Conservation (phyloP, 2,329 filamentous ascomycete genomes). For the Paracorniculantispora psalliotae region DNA sequence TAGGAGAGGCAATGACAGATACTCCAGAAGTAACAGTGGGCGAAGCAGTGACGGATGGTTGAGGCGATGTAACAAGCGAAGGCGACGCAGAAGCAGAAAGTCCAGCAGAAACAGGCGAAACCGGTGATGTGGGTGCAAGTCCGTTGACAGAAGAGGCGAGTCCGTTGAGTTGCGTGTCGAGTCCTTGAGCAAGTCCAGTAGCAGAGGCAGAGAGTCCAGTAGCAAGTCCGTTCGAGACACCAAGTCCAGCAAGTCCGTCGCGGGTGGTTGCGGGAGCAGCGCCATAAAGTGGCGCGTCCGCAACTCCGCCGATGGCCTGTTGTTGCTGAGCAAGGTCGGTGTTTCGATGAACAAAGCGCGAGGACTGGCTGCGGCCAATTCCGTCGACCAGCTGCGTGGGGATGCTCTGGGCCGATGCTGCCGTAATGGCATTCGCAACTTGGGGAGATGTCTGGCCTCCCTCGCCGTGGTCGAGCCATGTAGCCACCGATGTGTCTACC, state of each 20-base stretch:
- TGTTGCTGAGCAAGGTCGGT: background rate
- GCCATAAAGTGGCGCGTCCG: background rate
- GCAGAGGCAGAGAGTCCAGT: background rate
- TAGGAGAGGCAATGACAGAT: background rate
- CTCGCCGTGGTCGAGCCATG: constrained; percentile 5
- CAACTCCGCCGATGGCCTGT: background rate
- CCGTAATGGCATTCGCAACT: no score
- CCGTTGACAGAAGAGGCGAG: background rate
- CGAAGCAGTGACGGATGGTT: no score
- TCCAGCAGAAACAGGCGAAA: background rate
- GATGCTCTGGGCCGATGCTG: background rate
- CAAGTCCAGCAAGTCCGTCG: background rate
- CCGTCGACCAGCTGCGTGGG: background rate
- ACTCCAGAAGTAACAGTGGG: background rate
- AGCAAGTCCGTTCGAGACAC: background rate
- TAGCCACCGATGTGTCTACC: background rate
- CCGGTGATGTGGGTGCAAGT: background rate
- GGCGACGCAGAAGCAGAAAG: background rate
- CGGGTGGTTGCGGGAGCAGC: background rate
- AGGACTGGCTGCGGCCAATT: background rate
- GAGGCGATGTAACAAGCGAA: no score
- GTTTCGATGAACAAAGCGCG: constrained; percentile 6
- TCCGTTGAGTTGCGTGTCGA: background rate
- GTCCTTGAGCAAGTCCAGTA: background rate
- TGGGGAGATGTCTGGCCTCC: background rate